Base-by-base conservation (phyloP, 139 green algal species). In the Coelastrella sp. region DNA sequence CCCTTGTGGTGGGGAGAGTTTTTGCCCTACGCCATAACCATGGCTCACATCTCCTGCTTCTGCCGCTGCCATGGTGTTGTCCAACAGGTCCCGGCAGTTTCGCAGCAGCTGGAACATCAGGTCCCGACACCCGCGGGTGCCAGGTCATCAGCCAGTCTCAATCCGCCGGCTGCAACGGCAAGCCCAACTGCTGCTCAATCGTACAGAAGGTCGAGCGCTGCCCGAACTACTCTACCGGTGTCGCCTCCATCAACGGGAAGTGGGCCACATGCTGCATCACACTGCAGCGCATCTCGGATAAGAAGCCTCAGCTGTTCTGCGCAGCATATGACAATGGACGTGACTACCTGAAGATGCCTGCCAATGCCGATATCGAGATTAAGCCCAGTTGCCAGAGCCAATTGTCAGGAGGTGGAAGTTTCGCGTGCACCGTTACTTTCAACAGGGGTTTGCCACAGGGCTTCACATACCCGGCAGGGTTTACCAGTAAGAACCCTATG, bases 351-450 rank as follows among this genome's bases (percentile, higher is more conserved):
- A 22, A 5, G 0, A 88, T 88, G 83, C 83, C 83, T 5, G 66
- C 83, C 14, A 88, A 75, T 58, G 56, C 57, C 0, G 32, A 54
- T 7, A 59, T 88, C 4, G 83, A 80, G 4, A 4, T 88, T 5
- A 88, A 80, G 68, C 83, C 83, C 5, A 68, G 20, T 22, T 88
- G 83, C 54, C 47, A 54, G 3, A 88, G 64, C 19, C 6, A 10
- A 8, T 4, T 71, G 22, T 17, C 65, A 22, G 7, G 17, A n/a
- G 47, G 17, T 14, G 80, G 80, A 47, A 81, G 23, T 10, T 47
- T 88, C 47, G 66, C 83, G 4, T 88, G 83, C 47, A 88, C 83
- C n/a, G 83, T 80, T 20, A 80, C 58, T 58, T 88, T 88, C 83
- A 16, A 16, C 54, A 66, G 22, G 64, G 79, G 80, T 3, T 73